Conservation (phyloP, 176 grass and related monocot genomes). For the Oryza officinalis region DNA sequence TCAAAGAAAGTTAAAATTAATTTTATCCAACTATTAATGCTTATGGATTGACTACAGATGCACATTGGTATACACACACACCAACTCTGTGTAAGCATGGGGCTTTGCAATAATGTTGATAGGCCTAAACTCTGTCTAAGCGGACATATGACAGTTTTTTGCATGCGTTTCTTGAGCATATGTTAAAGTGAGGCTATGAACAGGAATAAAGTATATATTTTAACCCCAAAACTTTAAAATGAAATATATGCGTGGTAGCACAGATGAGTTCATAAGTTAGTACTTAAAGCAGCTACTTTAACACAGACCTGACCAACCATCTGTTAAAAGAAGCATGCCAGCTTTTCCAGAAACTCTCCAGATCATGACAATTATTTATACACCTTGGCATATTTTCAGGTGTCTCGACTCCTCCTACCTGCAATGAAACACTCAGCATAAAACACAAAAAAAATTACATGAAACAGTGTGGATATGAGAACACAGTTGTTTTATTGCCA, state of each 20-base stretch:
- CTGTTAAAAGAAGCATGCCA: constrained; percentile 97
- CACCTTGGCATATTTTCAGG: constrained; percentile 98
- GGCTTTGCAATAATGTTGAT: constrained; percentile 12
- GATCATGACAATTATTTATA: constrained; percentile 89
- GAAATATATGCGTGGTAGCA: background rate
- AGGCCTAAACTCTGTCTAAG: background rate
- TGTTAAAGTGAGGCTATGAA: background rate
- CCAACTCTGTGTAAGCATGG: constrained; percentile 24
- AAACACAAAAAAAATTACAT: constrained; percentile 2
- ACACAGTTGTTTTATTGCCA: background rate
- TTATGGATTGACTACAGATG: constrained; percentile 3
- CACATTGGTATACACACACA: constrained; percentile 15
- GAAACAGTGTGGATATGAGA: background rate
- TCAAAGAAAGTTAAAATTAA: constrained; percentile 16
- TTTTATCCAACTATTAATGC: background rate
- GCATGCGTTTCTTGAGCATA: background rate
- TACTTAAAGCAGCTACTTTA: constrained; percentile 33
- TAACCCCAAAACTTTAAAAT: background rate
- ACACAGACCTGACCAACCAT: constrained; percentile 92
- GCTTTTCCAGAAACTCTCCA: constrained; percentile 99
- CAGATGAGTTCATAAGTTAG: background rate
- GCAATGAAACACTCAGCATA: constrained; percentile 33
- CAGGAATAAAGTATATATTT: background rate
- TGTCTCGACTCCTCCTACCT: constrained; percentile 81
- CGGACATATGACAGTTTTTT: background rate